A percentile compares a stretch with the other conserved stretches of the same genome.
Evolutionary conservation across 495 filamentous ascomycete species (phyloP).

Genomic region (Penicillium bovifimosum): DNA sequence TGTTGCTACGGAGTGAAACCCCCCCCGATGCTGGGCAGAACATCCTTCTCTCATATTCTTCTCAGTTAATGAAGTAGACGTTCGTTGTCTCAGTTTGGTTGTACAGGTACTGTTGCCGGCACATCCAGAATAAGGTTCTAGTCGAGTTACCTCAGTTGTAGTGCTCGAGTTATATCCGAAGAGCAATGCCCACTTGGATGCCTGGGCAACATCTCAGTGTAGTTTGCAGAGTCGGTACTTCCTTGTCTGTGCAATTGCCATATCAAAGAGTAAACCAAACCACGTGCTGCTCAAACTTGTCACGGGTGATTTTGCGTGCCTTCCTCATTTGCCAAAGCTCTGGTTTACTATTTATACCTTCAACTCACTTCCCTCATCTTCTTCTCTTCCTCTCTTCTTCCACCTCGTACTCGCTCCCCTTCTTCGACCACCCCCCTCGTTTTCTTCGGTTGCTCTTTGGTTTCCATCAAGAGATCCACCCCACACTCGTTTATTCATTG

Average conservation of each 20-base stretch:
- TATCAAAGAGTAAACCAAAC: not conserved
- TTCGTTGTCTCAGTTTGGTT: not conserved
- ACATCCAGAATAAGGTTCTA: not conserved
- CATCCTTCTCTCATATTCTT: not conserved
- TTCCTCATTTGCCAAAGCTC: not conserved
- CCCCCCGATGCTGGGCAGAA: not conserved
- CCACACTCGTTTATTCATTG: not conserved
- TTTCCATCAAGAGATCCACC: not conserved
- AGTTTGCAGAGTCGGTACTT: not conserved
- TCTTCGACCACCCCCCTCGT: not conserved
- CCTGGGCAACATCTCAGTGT: not conserved
- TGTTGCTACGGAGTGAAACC: not conserved
- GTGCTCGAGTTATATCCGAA: not conserved
- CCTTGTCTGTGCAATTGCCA: not conserved
- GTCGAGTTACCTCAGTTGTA: not conserved
- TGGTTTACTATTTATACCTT: constrained; percentile 7
- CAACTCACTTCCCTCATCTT: not conserved
- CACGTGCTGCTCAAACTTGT: not conserved
- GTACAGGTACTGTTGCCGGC: not conserved
- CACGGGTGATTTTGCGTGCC: not conserved
- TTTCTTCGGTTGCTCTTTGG: not conserved
- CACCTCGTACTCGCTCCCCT: not conserved
- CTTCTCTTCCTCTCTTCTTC: not conserved
- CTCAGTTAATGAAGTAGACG: not conserved
- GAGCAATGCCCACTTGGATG: not conserved